These are phyloP conservation scores for Pisolithus albus DNA, from an alignment of 768 basidiomycete genomes.

Conservation along the genomic window DNA sequence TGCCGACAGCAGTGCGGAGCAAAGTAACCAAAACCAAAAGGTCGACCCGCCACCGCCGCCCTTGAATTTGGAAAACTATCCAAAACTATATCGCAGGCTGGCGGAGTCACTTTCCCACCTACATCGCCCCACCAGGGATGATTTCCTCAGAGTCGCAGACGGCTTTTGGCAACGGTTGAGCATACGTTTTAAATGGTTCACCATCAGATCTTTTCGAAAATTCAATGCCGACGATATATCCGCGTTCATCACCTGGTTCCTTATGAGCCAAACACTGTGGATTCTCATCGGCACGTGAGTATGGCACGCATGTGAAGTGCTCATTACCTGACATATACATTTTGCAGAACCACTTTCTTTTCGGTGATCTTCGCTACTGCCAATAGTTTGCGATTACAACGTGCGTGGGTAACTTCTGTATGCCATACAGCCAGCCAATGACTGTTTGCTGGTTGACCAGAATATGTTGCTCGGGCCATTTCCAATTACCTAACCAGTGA, in stretches of 20 bases:
- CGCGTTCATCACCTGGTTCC: constrained; percentile 91
- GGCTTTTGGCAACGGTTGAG: constrained; percentile 87
- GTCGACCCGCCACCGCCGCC: constrained; percentile 16
- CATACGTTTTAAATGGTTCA: constrained; percentile 97
- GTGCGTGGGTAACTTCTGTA: constrained; percentile 46
- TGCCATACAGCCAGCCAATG: not conserved
- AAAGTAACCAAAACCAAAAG: not conserved
- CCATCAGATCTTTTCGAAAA: constrained; percentile 87
- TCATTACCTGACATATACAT: constrained; percentile 2
- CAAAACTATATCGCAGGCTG: constrained; percentile 74
- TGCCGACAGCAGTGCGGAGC: constrained; percentile 4
- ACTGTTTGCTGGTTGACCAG: constrained; percentile 31
- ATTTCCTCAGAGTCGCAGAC: constrained; percentile 78
- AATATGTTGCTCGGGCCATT: constrained; percentile 78
- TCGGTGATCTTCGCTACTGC: constrained; percentile 85
- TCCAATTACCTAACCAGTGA: constrained; percentile 91
- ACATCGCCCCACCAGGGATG: constrained; percentile 79
- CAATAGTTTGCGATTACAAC: constrained; percentile 82
- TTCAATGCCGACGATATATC: constrained; percentile 97
- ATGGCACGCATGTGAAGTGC: not conserved
- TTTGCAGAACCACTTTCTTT: constrained; percentile 81
- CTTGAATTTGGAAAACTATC: constrained; percentile 59
- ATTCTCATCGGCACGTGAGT: constrained; percentile 73
- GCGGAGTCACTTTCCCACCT: constrained; percentile 71
- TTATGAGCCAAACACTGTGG: constrained; percentile 95